Evolutionary conservation across 768 basidiomycete genomes (phyloP).

Genomic region (Amanita molliuscula): DNA sequence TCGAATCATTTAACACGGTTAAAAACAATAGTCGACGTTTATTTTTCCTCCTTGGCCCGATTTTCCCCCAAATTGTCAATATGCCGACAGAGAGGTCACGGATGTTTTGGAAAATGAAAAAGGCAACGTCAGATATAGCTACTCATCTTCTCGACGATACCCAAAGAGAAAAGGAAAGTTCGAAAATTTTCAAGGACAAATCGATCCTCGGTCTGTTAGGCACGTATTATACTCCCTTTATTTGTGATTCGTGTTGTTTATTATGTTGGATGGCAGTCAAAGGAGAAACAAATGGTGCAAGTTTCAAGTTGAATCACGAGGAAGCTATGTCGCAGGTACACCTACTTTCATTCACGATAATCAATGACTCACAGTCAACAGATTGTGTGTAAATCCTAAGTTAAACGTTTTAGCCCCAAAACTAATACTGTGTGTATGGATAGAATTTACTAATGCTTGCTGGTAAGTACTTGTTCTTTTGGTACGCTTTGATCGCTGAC

Average conservation of each 20-base stretch:
- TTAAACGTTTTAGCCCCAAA: not conserved
- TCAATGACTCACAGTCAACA: not conserved
- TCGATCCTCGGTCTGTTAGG: conserved; percentile 29
- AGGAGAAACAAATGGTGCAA: conserved; percentile 19
- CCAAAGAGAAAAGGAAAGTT: conserved; percentile 20
- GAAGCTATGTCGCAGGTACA: conserved; percentile 26
- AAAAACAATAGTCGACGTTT: too few relatives aligned
- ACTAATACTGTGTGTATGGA: not conserved
- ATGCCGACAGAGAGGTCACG: too few relatives aligned
- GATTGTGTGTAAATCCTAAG: not conserved
- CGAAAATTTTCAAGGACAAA: conserved; percentile 19
- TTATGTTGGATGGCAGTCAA: conserved; percentile 17
- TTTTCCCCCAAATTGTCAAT: too few relatives aligned
- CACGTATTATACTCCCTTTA: conserved; percentile 7
- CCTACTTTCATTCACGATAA: too few relatives aligned
- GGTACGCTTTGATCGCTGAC: not conserved
- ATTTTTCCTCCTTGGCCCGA: too few relatives aligned
- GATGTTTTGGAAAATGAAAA: too few relatives aligned
- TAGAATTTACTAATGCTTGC: conserved; percentile 28
- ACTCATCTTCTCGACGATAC: conserved; percentile 26
- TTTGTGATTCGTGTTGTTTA: not conserved
- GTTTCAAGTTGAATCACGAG: conserved; percentile 24
- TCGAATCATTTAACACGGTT: too few relatives aligned
- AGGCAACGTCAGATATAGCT: too few relatives aligned
- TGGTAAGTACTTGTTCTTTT: conserved; percentile 13